Percentiles rank a stretch among this genome's conserved stretches.
Evolutionary conservation across 2,329 filamentous ascomycete species (phyloP).

Genomic region (Colletotrichum coccodes): DNA sequence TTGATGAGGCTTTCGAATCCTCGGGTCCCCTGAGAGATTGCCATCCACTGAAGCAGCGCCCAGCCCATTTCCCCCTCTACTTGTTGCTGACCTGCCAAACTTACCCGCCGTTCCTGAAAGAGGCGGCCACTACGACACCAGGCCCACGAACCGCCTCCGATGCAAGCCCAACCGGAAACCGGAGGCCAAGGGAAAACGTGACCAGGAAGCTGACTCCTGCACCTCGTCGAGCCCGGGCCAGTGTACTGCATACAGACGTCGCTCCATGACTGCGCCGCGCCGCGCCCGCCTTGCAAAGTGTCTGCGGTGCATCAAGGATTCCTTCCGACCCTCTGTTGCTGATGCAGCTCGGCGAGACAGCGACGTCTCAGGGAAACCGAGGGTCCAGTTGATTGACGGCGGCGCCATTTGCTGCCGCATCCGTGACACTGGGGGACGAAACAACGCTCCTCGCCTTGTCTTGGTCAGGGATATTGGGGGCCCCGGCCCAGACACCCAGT

Average conservation of each 20-base stretch:
- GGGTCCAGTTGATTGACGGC: slow-evolving; percentile 17
- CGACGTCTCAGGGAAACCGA: not conserved
- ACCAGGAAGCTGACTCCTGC: slow-evolving; percentile 30
- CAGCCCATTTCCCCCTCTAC: not conserved
- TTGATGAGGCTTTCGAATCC: slow-evolving; percentile 28
- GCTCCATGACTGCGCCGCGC: slow-evolving; percentile 9
- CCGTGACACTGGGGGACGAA: slow-evolving; percentile 19
- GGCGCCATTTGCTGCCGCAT: slow-evolving; percentile 24
- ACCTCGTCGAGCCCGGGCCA: slow-evolving; percentile 21
- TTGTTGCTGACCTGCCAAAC: not conserved
- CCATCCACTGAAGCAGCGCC: slow-evolving; percentile 21
- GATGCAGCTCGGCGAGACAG: slow-evolving; percentile 8
- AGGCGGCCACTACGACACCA: no score
- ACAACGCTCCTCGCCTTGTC: slow-evolving; percentile 28
- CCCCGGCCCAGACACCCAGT: not conserved
- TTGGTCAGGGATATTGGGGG: slow-evolving; percentile 9
- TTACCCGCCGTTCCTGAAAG: slow-evolving; percentile 4
- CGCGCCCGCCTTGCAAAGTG: slow-evolving; percentile 1
- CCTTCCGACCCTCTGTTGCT: not conserved
- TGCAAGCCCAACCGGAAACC: not conserved
- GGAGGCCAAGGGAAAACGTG: not conserved
- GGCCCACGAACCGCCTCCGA: slow-evolving; percentile 19
- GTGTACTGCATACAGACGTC: slow-evolving; percentile 5
- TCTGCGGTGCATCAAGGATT: slow-evolving; percentile 15
- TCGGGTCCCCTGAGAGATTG: slow-evolving; percentile 11